Conservation (phyloP, 2,329 filamentous ascomycete genomes). For the Claviceps citrina region DNA sequence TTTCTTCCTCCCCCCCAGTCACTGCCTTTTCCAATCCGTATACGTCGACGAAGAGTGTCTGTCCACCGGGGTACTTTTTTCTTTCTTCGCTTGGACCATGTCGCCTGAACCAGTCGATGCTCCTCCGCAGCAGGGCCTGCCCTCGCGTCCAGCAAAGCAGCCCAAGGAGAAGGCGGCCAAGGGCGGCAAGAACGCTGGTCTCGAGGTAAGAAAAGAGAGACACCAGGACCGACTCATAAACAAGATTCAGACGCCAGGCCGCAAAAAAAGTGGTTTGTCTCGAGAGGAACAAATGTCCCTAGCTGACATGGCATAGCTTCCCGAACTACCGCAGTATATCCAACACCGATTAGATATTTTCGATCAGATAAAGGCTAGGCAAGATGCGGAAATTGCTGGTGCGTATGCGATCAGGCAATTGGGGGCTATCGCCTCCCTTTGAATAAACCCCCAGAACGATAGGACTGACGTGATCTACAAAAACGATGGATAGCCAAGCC, state of each 20-base stretch:
- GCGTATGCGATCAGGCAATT: conserved; percentile 10
- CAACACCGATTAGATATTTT: conserved; percentile 75
- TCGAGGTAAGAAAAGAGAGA: conserved; percentile 25
- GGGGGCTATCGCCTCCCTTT: neutral
- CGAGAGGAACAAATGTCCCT: conserved; percentile 12
- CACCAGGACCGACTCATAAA: neutral
- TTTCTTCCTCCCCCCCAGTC: neutral
- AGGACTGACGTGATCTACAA: neutral
- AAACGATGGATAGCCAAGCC: conserved; percentile 39
- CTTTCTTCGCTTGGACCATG: conserved; percentile 15
- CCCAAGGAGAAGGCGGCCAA: conserved; percentile 25
- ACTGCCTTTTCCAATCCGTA: neutral
- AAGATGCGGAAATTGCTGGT: conserved; percentile 55
- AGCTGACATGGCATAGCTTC: conserved; percentile 14
- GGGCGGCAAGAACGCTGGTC: conserved; percentile 42
- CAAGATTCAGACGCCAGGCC: no score
- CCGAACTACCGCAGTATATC: conserved; percentile 56
- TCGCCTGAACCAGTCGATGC: conserved; percentile 23
- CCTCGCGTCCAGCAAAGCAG: conserved; percentile 22
- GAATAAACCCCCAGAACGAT: no score
- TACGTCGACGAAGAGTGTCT: neutral
- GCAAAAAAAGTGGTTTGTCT: neutral
- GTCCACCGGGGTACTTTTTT: no score
- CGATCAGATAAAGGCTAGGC: conserved; percentile 71
- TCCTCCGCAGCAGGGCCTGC: conserved; percentile 19